Evolutionary conservation across 768 basidiomycete species (phyloP).

Genomic region (Suillus subluteus): DNA sequence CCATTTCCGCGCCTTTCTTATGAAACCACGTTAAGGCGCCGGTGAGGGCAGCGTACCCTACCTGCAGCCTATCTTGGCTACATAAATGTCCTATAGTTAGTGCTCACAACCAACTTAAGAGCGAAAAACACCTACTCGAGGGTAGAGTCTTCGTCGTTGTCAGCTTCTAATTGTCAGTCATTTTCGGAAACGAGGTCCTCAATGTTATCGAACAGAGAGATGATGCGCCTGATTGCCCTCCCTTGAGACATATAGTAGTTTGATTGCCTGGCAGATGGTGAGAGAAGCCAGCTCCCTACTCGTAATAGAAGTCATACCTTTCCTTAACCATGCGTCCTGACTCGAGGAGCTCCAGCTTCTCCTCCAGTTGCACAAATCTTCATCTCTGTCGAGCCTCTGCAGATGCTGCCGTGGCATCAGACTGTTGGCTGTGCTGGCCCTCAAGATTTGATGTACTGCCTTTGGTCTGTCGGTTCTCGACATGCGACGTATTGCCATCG

Average conservation of each 20-base stretch:
- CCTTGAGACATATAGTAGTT: not conserved
- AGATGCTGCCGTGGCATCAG: no score
- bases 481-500: no score
- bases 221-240: not conserved
- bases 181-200: not conserved
- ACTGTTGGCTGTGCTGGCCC: no score
- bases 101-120: not conserved
- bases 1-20: not conserved
- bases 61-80: not conserved
- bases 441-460: no score
- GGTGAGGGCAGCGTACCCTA: not conserved
- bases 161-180: not conserved
- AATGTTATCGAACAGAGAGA: not conserved
- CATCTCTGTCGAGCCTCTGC: not conserved
- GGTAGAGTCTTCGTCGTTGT: not conserved
- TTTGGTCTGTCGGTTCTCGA: no score
- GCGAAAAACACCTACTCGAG: not conserved
- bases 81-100: not conserved
- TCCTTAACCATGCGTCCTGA: not conserved
- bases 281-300: not conserved
- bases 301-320: not conserved
- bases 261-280: not conserved
- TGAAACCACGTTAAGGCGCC: not conserved
- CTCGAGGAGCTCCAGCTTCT: not conserved
- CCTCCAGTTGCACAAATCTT: not conserved